Evolutionary conservation across 78 protist genomes (phyloP).

Genomic region (Guillardia theta): DNA sequence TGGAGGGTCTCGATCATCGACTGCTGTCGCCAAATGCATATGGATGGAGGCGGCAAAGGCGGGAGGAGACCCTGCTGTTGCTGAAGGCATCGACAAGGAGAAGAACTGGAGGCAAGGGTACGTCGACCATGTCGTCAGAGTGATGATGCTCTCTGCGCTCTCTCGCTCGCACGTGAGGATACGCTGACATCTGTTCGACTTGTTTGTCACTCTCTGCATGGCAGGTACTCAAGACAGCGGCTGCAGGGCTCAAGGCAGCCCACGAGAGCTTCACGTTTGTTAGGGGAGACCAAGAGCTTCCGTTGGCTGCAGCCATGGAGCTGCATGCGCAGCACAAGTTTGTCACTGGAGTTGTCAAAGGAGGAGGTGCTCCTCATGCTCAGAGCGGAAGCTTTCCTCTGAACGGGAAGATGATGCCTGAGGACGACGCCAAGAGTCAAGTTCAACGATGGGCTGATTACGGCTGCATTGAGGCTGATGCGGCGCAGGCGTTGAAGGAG

Average conservation of each 20-base stretch:
- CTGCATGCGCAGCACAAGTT: neutral
- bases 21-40: too few species aligned
- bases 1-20: too few species aligned
- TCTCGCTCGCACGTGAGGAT: constrained; percentile 40
- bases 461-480: constrained; percentile 64
- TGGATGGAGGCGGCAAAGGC: too few species aligned
- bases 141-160: neutral
- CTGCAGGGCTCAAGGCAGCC: neutral
- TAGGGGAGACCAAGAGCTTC: neutral
- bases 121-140: neutral
- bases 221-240: neutral
- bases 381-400: neutral
- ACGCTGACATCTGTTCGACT: constrained; percentile 38
- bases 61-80: too few species aligned
- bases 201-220: too few species aligned
- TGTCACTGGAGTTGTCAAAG: neutral
- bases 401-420: neutral
- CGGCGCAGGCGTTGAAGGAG: constrained; percentile 2
- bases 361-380: neutral
- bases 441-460: constrained; percentile 60
- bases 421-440: constrained; percentile 30
- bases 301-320: neutral
- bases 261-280: neutral
- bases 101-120: constrained; percentile 51
- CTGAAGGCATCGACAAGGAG: neutral